phyloP scores from a whole-genome alignment of 2,329 filamentous ascomycete genomes.

The Pseudogymnoascus sp. region DNA sequence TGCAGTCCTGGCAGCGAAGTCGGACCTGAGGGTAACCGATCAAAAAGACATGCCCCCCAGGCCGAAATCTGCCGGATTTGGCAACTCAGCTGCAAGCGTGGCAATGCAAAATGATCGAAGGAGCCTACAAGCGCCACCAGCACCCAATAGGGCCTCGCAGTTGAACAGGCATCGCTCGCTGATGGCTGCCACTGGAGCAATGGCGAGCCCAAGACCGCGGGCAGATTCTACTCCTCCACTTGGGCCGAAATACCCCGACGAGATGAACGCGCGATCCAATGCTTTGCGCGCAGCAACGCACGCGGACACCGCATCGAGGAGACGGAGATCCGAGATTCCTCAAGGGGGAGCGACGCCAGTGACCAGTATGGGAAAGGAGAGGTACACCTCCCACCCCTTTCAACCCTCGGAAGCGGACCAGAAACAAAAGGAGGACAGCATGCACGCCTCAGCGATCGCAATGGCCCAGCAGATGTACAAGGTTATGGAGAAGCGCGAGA shows the following conservation, averaged over 20 bases:
- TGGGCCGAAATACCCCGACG: constrained; percentile 43
- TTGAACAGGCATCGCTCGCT: constrained; percentile 54
- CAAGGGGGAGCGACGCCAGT: constrained; percentile 59
- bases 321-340: constrained; percentile 39
- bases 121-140: constrained; percentile 30
- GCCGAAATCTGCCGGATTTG: constrained; percentile 26
- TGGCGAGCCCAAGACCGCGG: constrained; percentile 49
- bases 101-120: constrained; percentile 48
- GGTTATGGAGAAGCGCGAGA: constrained; percentile 48
- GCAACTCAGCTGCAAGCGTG: constrained; percentile 61
- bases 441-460: constrained; percentile 74
- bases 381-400: constrained; percentile 71
- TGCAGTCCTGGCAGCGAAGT: constrained; percentile 55
- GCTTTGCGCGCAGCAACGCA: constrained; percentile 65
- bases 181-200: constrained; percentile 68
- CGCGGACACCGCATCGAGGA: constrained; percentile 47
- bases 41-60: neutral
- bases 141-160: constrained; percentile 12
- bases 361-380: constrained; percentile 60
- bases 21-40: constrained; percentile 26
- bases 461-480: constrained; percentile 87
- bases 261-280: constrained; percentile 52
- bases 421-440: constrained; percentile 58
- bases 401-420: constrained; percentile 67
- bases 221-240: constrained; percentile 52